Evolutionary conservation across 257 asterid species (phyloP), one percentile per base, ranked within the genome.

Genomic region (Solanum habrochaites): DNA sequence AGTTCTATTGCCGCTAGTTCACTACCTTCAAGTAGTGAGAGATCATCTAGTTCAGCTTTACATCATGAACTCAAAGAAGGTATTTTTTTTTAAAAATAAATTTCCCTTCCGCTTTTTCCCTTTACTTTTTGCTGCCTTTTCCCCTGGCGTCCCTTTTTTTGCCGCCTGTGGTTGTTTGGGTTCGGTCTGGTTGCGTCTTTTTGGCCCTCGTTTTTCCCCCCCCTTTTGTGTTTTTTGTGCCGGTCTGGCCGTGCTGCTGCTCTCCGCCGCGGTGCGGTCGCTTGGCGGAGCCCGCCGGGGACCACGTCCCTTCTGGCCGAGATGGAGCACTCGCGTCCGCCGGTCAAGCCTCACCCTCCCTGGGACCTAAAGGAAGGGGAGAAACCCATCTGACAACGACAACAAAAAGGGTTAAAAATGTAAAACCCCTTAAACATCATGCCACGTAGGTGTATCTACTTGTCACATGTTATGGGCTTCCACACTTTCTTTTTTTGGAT

Each of bases 401-500:
- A 96, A 96, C 93, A 97, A 96, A 93, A 91, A n/a, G n/a, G 98
- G 94, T 90, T 97, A 83, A 97, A 95, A 92, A 93, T 99, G 99
- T 94, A 83, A 83, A 81, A 49, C 75, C 8, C 35, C 21, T 18
- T 35, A 8, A 42, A 72, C 87, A 27, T 31, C 40, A 58, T 86
- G 88, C 86, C 92, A 87, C 87, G 62, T 89, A 91, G 80, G 35
- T 32, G 70, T 69, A 85, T 42, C 11, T 45, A 90, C 80, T 58
- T 78, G 75, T 16, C 66, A 18, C 3, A 18, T 25, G 27, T 45
- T 80, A 27, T 78, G 84, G 66, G 27, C 66, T 45, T 45, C 66
- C 27, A 47, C 66, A 27, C 40, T 77, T 25, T 20, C 16, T 40
- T 14, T 56, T 56, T 60, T 39, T 43, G 45, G 3, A 27, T 7